A percentile compares a stretch with the other conserved stretches of the same genome.
These are phyloP conservation scores for Ramaria sp. DNA, from an alignment of 768 basidiomycete genomes.

Conservation along the genomic window DNA sequence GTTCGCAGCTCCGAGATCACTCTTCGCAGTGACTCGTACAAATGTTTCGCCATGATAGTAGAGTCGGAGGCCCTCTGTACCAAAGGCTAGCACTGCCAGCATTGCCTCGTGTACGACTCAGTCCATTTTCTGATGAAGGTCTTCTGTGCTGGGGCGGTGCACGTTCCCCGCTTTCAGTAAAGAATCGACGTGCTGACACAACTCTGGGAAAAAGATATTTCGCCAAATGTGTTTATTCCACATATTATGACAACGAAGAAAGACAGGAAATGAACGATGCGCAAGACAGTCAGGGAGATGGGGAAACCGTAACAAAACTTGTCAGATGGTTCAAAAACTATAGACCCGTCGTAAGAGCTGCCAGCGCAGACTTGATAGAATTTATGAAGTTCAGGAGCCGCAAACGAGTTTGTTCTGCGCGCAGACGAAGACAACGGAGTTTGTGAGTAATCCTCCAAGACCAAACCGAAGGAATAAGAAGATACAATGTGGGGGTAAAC, in stretches of 20 bases:
- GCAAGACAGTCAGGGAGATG: background rate
- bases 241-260: no score
- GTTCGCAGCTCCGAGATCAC: background rate
- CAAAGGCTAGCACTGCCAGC: background rate
- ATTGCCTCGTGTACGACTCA: background rate
- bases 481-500: background rate
- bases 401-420: conserved; percentile 9
- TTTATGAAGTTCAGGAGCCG: conserved; percentile 10
- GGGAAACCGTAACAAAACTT: background rate
- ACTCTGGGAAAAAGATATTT: no score
- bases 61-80: background rate
- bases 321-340: no score
- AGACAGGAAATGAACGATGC: no score
- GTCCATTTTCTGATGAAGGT: background rate
- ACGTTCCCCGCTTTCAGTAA: no score
- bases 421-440: background rate
- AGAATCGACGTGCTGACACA: no score
- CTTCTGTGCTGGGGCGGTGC: background rate
- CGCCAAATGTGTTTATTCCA: no score
- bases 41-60: background rate
- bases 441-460: background rate
- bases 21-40: background rate
- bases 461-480: background rate
- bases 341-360: background rate
- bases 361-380: conserved; percentile 10